phyloP scores from a whole-genome alignment of 2,329 filamentous ascomycete species.

The Fusarium sp. region DNA sequence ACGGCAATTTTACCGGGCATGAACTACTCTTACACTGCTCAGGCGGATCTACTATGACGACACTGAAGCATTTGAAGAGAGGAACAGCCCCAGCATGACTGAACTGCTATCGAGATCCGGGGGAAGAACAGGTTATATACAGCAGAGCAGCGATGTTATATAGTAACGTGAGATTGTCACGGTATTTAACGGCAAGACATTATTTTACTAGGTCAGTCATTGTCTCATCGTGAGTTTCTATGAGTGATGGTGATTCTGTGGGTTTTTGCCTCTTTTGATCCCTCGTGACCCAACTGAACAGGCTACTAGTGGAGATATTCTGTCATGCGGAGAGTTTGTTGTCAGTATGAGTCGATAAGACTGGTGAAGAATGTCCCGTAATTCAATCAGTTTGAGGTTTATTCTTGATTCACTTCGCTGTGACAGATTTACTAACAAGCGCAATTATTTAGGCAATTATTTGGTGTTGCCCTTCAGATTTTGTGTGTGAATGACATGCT shows the following conservation, averaged over 20 bases:
- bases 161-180: conserved; percentile 42
- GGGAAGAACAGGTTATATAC: conserved; percentile 18
- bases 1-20: not conserved
- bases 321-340: not conserved
- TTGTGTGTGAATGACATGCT: conserved; percentile 7
- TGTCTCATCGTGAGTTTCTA: conserved; percentile 24
- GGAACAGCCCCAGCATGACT: conserved; percentile 26
- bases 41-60: conserved; percentile 39
- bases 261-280: not conserved
- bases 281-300: conserved; percentile 1
- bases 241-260: conserved; percentile 7
- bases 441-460: not conserved
- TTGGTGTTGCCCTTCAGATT: not conserved
- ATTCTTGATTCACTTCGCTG: not conserved
- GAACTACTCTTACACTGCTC: conserved; percentile 6
- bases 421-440: not conserved
- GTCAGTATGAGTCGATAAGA: not conserved
- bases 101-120: conserved; percentile 5
- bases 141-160: not conserved
- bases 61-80: conserved; percentile 23
- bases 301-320: not conserved
- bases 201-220: conserved; percentile 18
- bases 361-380: not conserved
- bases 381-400: not conserved
- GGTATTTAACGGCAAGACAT: conserved; percentile 24